These are phyloP conservation scores for Chamaecyparis obtusa DNA, from an alignment of 75 land plant species.

Conservation along the genomic window DNA sequence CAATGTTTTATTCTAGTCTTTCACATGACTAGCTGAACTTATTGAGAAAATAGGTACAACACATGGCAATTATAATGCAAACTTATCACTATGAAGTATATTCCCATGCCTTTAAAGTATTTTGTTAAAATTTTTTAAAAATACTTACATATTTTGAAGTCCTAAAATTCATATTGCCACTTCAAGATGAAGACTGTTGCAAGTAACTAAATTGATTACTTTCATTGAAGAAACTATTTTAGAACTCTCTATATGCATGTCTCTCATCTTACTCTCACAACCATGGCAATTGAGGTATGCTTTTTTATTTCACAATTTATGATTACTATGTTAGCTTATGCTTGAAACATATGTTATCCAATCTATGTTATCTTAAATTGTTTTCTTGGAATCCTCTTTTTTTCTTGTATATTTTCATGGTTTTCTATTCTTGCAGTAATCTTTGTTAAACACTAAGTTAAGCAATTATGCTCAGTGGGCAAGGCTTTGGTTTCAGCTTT, in stretches of 20 bases:
- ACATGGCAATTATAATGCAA: conserved; percentile 70
- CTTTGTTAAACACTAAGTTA: no score
- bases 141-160: background rate
- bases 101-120: background rate
- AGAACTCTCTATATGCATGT: conserved; percentile 35
- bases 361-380: no score
- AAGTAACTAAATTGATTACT: background rate
- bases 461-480: no score
- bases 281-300: conserved; percentile 72
- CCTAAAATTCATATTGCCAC: background rate
- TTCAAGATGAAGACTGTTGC: background rate
- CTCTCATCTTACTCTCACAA: conserved; percentile 51
- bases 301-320: background rate
- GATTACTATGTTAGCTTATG: background rate
- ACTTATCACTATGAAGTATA: conserved; percentile 55
- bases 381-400: no score
- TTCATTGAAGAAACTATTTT: conserved; percentile 49
- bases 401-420: no score
- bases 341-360: no score
- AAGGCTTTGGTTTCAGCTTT: no score
- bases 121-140: background rate
- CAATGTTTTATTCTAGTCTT: conserved; percentile 35
- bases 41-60: conserved; percentile 39
- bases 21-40: conserved; percentile 32
- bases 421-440: no score